Percentiles rank a stretch among this genome's conserved stretches.
Evolutionary conservation across 2,329 filamentous ascomycete genomes (phyloP).

Genomic region (Sordariomycetes sp.): DNA sequence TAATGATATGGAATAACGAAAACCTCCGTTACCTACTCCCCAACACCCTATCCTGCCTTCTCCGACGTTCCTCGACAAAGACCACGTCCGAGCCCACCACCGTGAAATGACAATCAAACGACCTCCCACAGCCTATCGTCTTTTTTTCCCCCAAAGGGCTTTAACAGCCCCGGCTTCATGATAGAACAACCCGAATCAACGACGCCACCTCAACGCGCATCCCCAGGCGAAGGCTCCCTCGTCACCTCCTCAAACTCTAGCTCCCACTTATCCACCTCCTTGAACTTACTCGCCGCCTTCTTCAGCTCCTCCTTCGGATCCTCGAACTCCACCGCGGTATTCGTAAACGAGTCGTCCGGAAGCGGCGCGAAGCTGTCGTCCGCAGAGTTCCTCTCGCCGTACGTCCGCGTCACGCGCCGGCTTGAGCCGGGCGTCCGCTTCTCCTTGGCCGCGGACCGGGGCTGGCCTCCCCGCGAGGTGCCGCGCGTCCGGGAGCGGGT

Average conservation of each 20-base stretch:
- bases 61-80: background rate
- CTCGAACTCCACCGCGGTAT: slow-evolving; percentile 18
- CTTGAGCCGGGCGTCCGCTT: slow-evolving; percentile 10
- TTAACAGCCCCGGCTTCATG: background rate
- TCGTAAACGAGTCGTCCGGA: slow-evolving; percentile 28
- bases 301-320: slow-evolving; percentile 38
- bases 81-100: background rate
- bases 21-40: background rate
- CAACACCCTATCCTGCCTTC: background rate
- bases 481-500: slow-evolving; percentile 18
- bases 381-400: slow-evolving; percentile 16
- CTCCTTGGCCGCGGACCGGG: slow-evolving; percentile 8
- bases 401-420: slow-evolving; percentile 12
- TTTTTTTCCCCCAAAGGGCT: background rate
- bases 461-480: slow-evolving; percentile 13
- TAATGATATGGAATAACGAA: background rate
- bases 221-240: slow-evolving; percentile 38
- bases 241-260: slow-evolving; percentile 53
- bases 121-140: background rate
- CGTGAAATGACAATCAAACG: background rate
- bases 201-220: slow-evolving; percentile 11
- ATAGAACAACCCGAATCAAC: background rate
- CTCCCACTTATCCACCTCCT: slow-evolving; percentile 57
- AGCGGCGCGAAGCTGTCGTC: slow-evolving; percentile 26
- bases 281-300: slow-evolving; percentile 47